Percentiles rank a stretch among this genome's conserved stretches.
Evolutionary conservation across 495 filamentous ascomycete species (phyloP).

Genomic region (Annulohypoxylon nitens): DNA sequence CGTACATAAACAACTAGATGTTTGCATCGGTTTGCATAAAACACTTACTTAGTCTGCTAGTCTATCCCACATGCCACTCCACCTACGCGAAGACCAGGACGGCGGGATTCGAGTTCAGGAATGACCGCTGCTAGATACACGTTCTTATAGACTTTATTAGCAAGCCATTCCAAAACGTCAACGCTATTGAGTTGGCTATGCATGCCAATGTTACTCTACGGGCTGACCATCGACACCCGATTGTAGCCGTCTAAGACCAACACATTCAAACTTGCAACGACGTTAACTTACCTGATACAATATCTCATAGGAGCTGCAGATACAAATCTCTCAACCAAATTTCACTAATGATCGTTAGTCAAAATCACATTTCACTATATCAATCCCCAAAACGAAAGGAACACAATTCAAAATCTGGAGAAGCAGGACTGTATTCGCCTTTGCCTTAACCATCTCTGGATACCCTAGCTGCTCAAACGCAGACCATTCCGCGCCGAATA

Average conservation of each 20-base stretch:
- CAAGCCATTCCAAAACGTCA: not conserved
- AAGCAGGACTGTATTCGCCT: constrained; percentile 49
- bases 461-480: constrained; percentile 45
- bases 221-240: not conserved
- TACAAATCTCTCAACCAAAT: not conserved
- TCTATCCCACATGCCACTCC: not conserved
- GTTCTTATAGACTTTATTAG: not conserved
- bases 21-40: not conserved
- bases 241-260: not conserved
- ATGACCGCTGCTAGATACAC: not conserved
- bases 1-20: not conserved
- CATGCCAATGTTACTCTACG: too few relatives aligned
- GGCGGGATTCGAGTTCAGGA: not conserved
- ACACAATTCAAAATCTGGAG: constrained; percentile 25
- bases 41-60: not conserved
- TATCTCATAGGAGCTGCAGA: not conserved
- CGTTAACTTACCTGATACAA: not conserved
- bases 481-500: constrained; percentile 48
- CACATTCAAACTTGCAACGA: not conserved
- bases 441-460: constrained; percentile 45
- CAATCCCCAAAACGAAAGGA: not conserved
- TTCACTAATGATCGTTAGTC: constrained; percentile 4
- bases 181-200: not conserved
- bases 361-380: constrained; percentile 10
- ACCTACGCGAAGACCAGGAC: not conserved